Percentiles rank a stretch among this genome's conserved stretches.
phyloP scores from a whole-genome alignment of 306 rosid genomes.

The Luffa aegyptiaca region DNA sequence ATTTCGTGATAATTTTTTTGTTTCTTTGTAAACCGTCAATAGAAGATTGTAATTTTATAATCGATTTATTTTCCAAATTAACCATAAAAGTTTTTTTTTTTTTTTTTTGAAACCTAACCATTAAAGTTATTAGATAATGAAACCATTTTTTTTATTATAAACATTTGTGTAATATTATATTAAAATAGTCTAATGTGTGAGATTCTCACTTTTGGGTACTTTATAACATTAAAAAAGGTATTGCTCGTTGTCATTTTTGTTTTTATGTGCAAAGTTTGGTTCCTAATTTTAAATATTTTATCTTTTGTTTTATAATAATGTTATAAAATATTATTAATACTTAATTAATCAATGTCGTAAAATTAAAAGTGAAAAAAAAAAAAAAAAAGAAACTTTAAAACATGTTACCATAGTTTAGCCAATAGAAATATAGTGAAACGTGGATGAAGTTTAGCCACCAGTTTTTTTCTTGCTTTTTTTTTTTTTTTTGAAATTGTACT shows the following conservation, averaged over 20 bases:
- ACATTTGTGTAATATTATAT: neutral
- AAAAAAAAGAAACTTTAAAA: neutral
- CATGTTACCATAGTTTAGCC: neutral
- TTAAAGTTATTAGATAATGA: neutral
- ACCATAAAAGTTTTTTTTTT: no score
- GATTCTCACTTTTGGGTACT: neutral
- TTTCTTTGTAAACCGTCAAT: no score
- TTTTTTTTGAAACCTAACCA: neutral
- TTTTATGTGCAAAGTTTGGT: neutral
- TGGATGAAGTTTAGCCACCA: neutral
- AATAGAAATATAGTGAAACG: neutral
- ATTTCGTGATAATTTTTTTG: no score
- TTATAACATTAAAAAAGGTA: neutral
- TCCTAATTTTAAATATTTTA: neutral
- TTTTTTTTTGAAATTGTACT: no score
- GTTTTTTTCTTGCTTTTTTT: neutral
- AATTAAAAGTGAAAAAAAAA: neutral
- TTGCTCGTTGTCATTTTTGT: neutral
- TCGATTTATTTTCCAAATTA: neutral
- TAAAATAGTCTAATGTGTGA: neutral
- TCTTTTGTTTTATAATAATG: neutral
- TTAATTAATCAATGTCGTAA: neutral
- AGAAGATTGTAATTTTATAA: neutral
- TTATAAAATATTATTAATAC: neutral
- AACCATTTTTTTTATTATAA: neutral